Conservation (phyloP, 2,329 filamentous ascomycete species). For the Dryadomyces quercus-mongolicae region DNA sequence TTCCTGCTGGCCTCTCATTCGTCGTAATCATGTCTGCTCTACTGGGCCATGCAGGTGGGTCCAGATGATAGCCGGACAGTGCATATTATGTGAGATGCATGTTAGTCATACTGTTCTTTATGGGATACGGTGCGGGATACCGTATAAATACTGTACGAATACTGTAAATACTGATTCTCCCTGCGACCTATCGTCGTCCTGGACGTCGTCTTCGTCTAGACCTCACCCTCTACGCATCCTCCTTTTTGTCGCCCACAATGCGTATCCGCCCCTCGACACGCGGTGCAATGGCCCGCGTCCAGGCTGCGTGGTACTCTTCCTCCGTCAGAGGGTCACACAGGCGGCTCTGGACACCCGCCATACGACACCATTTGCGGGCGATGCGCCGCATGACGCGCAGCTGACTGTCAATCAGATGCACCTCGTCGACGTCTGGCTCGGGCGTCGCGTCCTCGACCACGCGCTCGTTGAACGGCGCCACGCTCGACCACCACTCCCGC, state of each 20-base stretch:
- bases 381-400: slow-evolving; percentile 56
- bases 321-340: slow-evolving; percentile 44
- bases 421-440: slow-evolving; percentile 26
- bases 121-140: no score
- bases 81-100: no score
- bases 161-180: no score
- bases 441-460: slow-evolving; percentile 24
- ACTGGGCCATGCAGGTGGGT: neutral
- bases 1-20: neutral
- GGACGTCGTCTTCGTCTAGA: no score
- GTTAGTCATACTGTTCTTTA: no score
- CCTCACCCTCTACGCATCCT: no score
- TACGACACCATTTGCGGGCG: slow-evolving; percentile 59
- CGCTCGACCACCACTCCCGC: slow-evolving; percentile 20
- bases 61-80: no score
- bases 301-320: slow-evolving; percentile 51
- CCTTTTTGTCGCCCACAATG: slow-evolving; percentile 21
- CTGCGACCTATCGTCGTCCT: no score
- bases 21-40: neutral
- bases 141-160: no score
- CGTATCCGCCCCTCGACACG: slow-evolving; percentile 64
- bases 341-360: slow-evolving; percentile 47
- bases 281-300: slow-evolving; percentile 73
- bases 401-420: slow-evolving; percentile 29
- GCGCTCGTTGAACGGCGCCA: slow-evolving; percentile 30